phyloP scores from a whole-genome alignment of 179 eudicot genomes.

The Corrigiola litoralis region DNA sequence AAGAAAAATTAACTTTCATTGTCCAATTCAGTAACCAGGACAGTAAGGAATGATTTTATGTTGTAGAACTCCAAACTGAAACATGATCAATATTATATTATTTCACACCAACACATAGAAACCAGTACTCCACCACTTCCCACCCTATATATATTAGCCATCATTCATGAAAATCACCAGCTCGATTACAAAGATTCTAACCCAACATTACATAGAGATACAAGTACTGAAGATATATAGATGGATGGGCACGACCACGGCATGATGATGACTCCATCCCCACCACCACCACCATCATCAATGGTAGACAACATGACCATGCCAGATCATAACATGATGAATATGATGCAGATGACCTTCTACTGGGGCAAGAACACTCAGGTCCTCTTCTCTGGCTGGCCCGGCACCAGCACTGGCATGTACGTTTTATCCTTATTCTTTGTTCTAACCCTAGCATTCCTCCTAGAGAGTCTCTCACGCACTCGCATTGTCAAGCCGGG shows the following conservation, averaged over 20 bases:
- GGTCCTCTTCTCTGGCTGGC: conserved; percentile 37
- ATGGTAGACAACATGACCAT: conserved; percentile 10
- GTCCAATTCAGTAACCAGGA: too few relatives aligned
- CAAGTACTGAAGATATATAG: too few relatives aligned
- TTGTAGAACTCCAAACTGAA: too few relatives aligned
- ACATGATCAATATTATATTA: too few relatives aligned
- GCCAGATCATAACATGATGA: conserved; percentile 27
- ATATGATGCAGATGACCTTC: conserved; percentile 52
- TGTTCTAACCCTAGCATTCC: conserved; percentile 31
- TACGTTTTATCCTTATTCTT: conserved; percentile 29
- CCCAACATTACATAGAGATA: too few relatives aligned
- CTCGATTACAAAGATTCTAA: too few relatives aligned
- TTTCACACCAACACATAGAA: too few relatives aligned
- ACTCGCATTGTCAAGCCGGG: conserved; percentile 10
- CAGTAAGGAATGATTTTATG: too few relatives aligned
- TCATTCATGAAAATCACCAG: too few relatives aligned
- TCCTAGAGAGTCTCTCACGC: conserved; percentile 54
- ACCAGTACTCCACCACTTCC: too few relatives aligned
- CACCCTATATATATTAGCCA: too few relatives aligned
- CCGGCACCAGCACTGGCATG: conserved; percentile 31
- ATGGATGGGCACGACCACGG: neutral
- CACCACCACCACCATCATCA: neutral
- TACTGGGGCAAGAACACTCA: conserved; percentile 47
- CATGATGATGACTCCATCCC: conserved; percentile 10
- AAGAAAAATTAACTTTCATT: too few relatives aligned